These are phyloP conservation scores for Astragalus glycyphyllos DNA, from an alignment of 306 rosid genomes.

Conservation along the genomic window DNA sequence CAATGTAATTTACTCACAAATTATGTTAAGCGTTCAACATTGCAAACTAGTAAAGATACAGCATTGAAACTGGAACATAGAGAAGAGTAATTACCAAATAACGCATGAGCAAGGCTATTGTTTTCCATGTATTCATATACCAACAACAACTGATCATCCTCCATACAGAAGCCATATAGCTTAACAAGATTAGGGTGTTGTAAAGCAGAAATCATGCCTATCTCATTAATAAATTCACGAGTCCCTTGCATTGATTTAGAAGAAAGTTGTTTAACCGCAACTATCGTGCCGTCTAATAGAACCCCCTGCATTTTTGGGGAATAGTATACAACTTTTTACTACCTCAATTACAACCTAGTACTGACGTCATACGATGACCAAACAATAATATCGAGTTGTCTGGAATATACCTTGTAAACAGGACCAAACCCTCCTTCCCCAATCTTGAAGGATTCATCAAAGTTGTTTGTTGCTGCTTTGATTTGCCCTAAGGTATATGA, in stretches of 20 bases:
- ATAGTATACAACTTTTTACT: background rate
- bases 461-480: conserved; percentile 49
- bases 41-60: background rate
- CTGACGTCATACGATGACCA: background rate
- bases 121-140: conserved; percentile 67
- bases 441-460: conserved; percentile 52
- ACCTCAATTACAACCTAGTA: background rate
- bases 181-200: conserved; percentile 64
- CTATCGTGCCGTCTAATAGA: conserved; percentile 47
- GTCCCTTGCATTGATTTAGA: conserved; percentile 61
- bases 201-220: conserved; percentile 61
- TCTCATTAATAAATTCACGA: conserved; percentile 63
- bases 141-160: conserved; percentile 54
- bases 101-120: conserved; percentile 60
- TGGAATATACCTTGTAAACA: conserved; percentile 54
- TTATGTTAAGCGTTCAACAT: background rate
- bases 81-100: conserved; percentile 51
- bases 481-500: conserved; percentile 43
- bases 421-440: conserved; percentile 81
- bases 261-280: conserved; percentile 60
- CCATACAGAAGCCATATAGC: conserved; percentile 61
- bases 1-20: background rate
- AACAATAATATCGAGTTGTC: background rate
- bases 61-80: background rate
- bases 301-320: conserved; percentile 46